Evolutionary conservation across 1,284 basidiomycete species (phyloP).

Genomic region (Ceratobasidium sp.): DNA sequence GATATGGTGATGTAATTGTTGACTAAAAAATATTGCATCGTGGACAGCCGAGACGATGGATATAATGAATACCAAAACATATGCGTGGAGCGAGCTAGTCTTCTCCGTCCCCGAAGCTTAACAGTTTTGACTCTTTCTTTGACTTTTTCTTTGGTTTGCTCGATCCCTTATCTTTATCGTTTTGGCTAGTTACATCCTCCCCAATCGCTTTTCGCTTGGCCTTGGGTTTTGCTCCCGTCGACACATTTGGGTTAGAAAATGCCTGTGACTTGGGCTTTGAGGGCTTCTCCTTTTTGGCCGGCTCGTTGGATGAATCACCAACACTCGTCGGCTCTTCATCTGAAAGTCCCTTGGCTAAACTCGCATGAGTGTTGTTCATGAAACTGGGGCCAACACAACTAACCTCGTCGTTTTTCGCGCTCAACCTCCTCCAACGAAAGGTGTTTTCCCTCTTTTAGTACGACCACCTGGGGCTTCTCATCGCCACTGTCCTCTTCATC

Average conservation of each 20-base stretch:
- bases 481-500: slow-evolving; percentile 74
- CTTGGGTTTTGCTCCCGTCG: slow-evolving; percentile 43
- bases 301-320: background rate
- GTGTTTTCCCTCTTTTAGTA: slow-evolving; percentile 84
- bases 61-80: background rate
- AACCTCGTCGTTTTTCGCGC: slow-evolving; percentile 77
- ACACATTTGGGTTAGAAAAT: slow-evolving; percentile 48
- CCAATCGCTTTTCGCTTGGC: slow-evolving; percentile 36
- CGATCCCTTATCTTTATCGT: slow-evolving; percentile 44
- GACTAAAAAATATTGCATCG: background rate
- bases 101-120: slow-evolving; percentile 64
- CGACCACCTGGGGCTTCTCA: slow-evolving; percentile 85
- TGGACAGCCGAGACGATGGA: background rate
- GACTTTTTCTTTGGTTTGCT: slow-evolving; percentile 54
- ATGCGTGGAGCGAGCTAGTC: background rate
- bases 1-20: background rate
- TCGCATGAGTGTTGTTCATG: background rate
- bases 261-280: slow-evolving; percentile 53
- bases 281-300: slow-evolving; percentile 43
- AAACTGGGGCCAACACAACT: slow-evolving; percentile 43
- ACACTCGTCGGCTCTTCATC: slow-evolving; percentile 17
- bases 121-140: slow-evolving; percentile 59
- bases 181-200: slow-evolving; percentile 17
- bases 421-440: slow-evolving; percentile 75
- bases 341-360: slow-evolving; percentile 38